phyloP scores from a whole-genome alignment of 768 basidiomycete genomes.

The Lentinula detonsa region DNA sequence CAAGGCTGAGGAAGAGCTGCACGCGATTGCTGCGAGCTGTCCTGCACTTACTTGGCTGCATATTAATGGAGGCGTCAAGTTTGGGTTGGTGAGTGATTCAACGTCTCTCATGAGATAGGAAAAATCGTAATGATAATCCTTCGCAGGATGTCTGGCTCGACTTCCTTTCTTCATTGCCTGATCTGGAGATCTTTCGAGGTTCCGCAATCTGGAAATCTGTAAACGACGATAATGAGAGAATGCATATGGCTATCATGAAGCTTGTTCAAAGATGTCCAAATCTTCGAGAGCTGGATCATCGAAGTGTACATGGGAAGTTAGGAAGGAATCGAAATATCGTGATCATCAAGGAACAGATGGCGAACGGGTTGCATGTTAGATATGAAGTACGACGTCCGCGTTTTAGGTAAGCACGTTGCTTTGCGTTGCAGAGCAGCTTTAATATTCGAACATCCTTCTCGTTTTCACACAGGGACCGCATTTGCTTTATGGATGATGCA shows the following conservation, averaged over 20 bases:
- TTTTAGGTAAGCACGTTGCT: slow-evolving; percentile 18
- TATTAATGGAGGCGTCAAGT: background rate
- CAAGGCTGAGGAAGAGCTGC: background rate
- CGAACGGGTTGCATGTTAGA: slow-evolving; percentile 21
- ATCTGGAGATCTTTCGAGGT: slow-evolving; percentile 39
- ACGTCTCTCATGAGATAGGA: slow-evolving; percentile 7
- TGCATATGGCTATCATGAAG: slow-evolving; percentile 36
- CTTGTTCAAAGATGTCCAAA: slow-evolving; percentile 34
- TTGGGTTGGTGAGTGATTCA: slow-evolving; percentile 13
- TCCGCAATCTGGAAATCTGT: slow-evolving; percentile 36
- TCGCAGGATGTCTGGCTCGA: slow-evolving; percentile 32
- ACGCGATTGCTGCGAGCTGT: background rate
- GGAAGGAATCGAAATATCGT: slow-evolving; percentile 29
- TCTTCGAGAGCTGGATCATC: slow-evolving; percentile 37
- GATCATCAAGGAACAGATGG: slow-evolving; percentile 25
- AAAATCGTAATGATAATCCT: background rate
- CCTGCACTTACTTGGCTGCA: slow-evolving; percentile 1
- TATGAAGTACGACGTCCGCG: slow-evolving; percentile 26
- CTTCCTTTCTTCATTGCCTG: slow-evolving; percentile 32
- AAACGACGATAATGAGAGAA: slow-evolving; percentile 23
- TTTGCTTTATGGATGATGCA: slow-evolving; percentile 2
- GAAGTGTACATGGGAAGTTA: slow-evolving; percentile 25
- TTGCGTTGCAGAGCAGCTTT: background rate
- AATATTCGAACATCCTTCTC: background rate
- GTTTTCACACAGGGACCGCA: background rate